phyloP scores from a whole-genome alignment of 768 basidiomycete genomes.

The Hygrocybe coccinea region DNA sequence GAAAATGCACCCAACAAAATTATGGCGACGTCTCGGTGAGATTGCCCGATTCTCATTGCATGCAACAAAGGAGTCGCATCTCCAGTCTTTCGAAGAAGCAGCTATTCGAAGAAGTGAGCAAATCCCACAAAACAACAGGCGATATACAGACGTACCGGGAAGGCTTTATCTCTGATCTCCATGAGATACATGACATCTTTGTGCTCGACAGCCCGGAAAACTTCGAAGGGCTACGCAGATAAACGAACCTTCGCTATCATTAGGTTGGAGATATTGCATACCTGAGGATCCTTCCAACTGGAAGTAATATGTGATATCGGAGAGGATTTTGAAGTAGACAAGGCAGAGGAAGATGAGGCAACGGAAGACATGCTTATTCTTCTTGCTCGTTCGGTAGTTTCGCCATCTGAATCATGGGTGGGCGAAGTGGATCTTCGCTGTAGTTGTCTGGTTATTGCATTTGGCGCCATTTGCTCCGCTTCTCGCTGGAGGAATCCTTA shows the following conservation, averaged over 20 bases:
- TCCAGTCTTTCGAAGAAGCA: constrained; percentile 80
- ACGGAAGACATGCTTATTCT: constrained; percentile 20
- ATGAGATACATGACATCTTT: constrained; percentile 79
- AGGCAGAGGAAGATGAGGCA: constrained; percentile 16
- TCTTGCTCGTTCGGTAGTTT: constrained; percentile 9
- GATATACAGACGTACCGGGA: constrained; percentile 72
- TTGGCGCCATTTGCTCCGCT: constrained; percentile 54
- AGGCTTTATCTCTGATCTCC: constrained; percentile 76
- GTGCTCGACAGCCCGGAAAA: constrained; percentile 79
- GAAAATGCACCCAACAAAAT: constrained; percentile 86
- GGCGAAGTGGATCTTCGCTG: constrained; percentile 40
- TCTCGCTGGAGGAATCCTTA: constrained; percentile 70
- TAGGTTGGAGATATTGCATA: constrained; percentile 18
- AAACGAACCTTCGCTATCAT: constrained; percentile 35
- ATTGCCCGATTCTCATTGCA: constrained; percentile 75
- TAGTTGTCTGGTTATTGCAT: constrained; percentile 52
- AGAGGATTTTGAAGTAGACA: constrained; percentile 13
- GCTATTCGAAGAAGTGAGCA: constrained; percentile 30
- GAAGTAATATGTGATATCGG: constrained; percentile 11
- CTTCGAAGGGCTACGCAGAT: constrained; percentile 43
- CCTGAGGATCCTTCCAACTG: constrained; percentile 54
- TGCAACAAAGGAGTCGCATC: constrained; percentile 87
- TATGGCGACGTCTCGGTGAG: constrained; percentile 80
- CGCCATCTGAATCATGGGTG: neutral
- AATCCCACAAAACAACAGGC: constrained; percentile 10